Conservation (phyloP, 371 early-diverging fungal species). For the Circinella minor region DNA sequence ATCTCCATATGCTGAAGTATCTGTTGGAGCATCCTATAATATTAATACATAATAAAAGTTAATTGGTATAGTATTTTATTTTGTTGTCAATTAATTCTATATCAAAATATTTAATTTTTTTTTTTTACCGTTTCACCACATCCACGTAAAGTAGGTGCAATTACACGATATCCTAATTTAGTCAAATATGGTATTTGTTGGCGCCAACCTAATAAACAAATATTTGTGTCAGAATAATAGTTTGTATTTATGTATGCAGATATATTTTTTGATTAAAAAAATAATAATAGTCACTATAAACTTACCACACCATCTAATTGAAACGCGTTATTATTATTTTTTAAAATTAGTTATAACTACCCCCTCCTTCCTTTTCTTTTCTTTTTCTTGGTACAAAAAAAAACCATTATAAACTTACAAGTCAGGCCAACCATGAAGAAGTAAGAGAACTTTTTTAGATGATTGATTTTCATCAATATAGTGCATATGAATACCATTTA, state of each 20-base stretch:
- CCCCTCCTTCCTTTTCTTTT: too few relatives aligned
- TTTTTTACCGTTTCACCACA: constrained; percentile 66
- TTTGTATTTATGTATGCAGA: background rate
- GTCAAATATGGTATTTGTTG: constrained; percentile 72
- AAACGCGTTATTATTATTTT: too few relatives aligned
- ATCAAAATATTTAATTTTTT: too few relatives aligned
- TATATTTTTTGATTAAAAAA: background rate
- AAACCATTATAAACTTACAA: constrained; percentile 20
- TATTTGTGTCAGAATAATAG: too few relatives aligned
- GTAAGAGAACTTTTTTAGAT: constrained; percentile 50
- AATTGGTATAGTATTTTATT: too few relatives aligned
- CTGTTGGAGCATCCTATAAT: constrained; percentile 52
- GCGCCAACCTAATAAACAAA: constrained; percentile 60
- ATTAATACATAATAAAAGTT: background rate
- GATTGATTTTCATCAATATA: constrained; percentile 74
- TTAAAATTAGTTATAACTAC: too few relatives aligned
- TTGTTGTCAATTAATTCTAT: too few relatives aligned
- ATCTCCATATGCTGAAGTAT: constrained; percentile 53
- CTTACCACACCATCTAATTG: background rate
- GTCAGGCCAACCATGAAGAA: constrained; percentile 82
- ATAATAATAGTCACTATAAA: too few relatives aligned
- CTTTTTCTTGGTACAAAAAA: background rate
- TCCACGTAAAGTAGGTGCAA: constrained; percentile 72
- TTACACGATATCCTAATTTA: constrained; percentile 71
- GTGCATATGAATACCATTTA: constrained; percentile 58